Conservation (phyloP, 1,284 basidiomycete genomes). For the Trichosporon faecale region DNA sequence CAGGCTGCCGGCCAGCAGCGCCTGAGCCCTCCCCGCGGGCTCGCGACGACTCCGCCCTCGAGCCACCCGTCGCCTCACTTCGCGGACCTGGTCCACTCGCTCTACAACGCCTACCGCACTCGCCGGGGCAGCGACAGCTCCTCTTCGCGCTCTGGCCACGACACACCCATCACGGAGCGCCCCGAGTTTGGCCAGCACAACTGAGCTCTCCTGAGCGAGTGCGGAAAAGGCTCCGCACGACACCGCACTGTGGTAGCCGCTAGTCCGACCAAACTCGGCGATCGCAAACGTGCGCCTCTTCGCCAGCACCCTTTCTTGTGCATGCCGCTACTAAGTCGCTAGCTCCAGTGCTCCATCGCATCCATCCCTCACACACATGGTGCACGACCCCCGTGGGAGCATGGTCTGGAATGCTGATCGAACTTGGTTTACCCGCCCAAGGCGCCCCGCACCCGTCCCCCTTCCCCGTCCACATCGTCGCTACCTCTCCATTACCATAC, state of each 20-base stretch:
- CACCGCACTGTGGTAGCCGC: no score
- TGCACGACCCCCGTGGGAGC: not conserved
- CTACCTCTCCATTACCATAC: not conserved
- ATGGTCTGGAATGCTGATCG: not conserved
- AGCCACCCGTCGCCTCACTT: slow-evolving; percentile 44
- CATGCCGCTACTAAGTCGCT: no score
- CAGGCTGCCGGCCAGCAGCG: slow-evolving; percentile 2
- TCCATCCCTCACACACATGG: not conserved
- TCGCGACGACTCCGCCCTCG: slow-evolving; percentile 15
- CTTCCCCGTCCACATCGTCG: not conserved
- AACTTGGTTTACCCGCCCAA: not conserved
- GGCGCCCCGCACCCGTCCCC: not conserved
- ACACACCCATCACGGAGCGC: slow-evolving; percentile 4
- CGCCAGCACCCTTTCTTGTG: not conserved
- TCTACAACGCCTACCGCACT: slow-evolving; percentile 33
- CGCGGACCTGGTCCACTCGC: slow-evolving; percentile 36
- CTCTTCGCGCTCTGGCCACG: not conserved
- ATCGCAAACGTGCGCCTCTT: not conserved
- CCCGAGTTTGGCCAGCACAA: slow-evolving; percentile 3
- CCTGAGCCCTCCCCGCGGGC: slow-evolving; percentile 9
- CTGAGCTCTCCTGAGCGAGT: not conserved
- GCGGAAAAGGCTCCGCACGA: not conserved
- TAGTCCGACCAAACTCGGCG: no score
- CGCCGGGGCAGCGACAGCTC: not conserved
- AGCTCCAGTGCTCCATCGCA: not conserved